Percentiles rank a stretch among this genome's conserved stretches.
Conservation (phyloP, 176 grass and related monocot species). For the Chrysopogon serrulatus region DNA sequence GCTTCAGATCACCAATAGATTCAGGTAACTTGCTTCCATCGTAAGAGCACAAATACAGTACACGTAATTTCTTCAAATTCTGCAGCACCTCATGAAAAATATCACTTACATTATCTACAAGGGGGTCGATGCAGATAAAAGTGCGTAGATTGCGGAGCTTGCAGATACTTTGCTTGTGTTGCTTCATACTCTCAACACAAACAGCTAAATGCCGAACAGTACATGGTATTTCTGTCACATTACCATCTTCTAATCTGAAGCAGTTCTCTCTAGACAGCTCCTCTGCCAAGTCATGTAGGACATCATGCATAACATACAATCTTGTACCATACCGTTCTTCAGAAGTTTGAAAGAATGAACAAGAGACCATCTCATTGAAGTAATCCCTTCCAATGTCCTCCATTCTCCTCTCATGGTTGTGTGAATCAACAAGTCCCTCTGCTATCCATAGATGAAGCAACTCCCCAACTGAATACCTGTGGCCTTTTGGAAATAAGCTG, state of each 20-base stretch:
- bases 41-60: conserved; percentile 3
- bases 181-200: not conserved
- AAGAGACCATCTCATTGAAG: not conserved
- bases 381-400: not conserved
- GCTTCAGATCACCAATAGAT: conserved; percentile 12
- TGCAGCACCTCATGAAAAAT: not conserved
- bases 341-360: not conserved
- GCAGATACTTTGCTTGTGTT: not conserved
- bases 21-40: not conserved
- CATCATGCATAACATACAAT: not conserved
- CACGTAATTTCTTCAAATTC: conserved; percentile 15
- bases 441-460: not conserved
- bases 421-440: not conserved
- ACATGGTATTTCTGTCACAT: not conserved
- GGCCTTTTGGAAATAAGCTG: conserved; percentile 10
- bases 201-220: not conserved
- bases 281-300: not conserved
- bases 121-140: not conserved
- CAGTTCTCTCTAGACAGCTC: conserved; percentile 1
- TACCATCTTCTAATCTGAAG: conserved; percentile 11
- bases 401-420: not conserved
- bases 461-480: not conserved
- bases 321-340: not conserved
- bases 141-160: not conserved
- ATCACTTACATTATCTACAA: not conserved